Evolutionary conservation across 129 eudicot genomes (phyloP), one percentile per base, ranked within the genome.

Genomic region (Lonicera japonica): DNA sequence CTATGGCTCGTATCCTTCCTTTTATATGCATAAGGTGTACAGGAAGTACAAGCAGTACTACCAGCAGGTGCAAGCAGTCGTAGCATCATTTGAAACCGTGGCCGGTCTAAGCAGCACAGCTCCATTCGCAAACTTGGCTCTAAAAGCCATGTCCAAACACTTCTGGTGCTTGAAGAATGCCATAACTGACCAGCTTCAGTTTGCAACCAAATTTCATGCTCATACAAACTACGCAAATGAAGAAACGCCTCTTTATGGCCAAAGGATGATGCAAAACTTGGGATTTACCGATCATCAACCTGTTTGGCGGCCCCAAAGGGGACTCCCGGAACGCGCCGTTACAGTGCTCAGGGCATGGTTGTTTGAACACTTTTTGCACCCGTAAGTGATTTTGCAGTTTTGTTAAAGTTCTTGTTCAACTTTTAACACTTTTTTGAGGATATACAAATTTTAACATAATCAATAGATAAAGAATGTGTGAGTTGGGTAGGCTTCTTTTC

Each of bases 271-370:
- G 20, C 68, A 24, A 58, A 71, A 24, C 54, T 6, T 63, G 7
- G 84, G 77, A 56, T 70, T 69, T 56, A 66, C 57, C 14, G 86
- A 82, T 23, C 81, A 77, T 63, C 95, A 69, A 34, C 50, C 50
- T 43, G 78, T 77, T 21, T 86, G 95, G 95, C 65, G 95, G 40
- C 83, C 89, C 34, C 95, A 86, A 75, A 82, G 95, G 67, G 95
- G 95, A 11, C 88, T 86, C n/a, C 95, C 95, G 1, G 88, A 86
- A 57, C 85, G 82, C 10, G 95, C 95, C 5, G 95, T 86, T 4
- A 64, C 82, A 38, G 95, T 86, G 39, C 84, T 86, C 14, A 65
- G 84, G 50, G 75, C 86, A 16, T 86, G 95, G 95, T 66, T 86
- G 69, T 86, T 79, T 58, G 95, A 86, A 38, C 86, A 86, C 64